Percentiles rank a stretch among this genome's conserved stretches.
phyloP scores from a whole-genome alignment of 306 rosid species.

The Sicyos edulis region DNA sequence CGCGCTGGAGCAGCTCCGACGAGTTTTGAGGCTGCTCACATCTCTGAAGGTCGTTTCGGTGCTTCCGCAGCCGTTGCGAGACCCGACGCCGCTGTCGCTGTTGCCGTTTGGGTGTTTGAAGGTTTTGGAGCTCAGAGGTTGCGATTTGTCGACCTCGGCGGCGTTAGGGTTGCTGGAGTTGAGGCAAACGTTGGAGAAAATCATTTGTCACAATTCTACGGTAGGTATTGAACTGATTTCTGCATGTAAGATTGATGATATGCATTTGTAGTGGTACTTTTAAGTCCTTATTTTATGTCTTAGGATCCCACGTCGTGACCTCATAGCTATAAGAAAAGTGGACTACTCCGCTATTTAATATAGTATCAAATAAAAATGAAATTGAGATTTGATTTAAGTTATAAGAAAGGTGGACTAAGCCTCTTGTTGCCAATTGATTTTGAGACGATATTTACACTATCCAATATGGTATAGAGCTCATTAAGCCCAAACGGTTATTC shows the following conservation, averaged over 20 bases:
- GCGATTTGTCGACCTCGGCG: conserved; percentile 89
- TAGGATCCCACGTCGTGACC: too few relatives aligned
- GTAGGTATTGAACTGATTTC: conserved; percentile 36
- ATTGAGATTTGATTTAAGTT: too few relatives aligned
- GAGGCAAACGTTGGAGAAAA: conserved; percentile 80
- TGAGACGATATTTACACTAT: too few relatives aligned
- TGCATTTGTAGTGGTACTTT: background rate
- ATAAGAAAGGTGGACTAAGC: too few relatives aligned
- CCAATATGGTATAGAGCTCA: too few relatives aligned
- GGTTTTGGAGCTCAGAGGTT: conserved; percentile 84
- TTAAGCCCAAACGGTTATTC: too few relatives aligned
- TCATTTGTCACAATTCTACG: conserved; percentile 89
- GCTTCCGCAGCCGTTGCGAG: conserved; percentile 52
- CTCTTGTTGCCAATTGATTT: too few relatives aligned
- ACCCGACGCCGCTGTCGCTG: conserved; percentile 86
- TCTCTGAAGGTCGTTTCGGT: conserved; percentile 84
- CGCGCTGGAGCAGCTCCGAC: conserved; percentile 85
- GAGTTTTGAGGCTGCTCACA: conserved; percentile 76
- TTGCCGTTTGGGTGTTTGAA: conserved; percentile 66
- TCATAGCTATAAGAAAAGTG: too few relatives aligned
- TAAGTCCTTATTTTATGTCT: too few relatives aligned
- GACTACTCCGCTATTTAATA: too few relatives aligned
- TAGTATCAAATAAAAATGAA: too few relatives aligned
- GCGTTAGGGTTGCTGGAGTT: conserved; percentile 86
- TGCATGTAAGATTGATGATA: background rate